Evolutionary conservation across 139 green algal genomes (phyloP), one percentile per base, ranked within the genome.

Genomic region (Spirogloea muscicola): DNA sequence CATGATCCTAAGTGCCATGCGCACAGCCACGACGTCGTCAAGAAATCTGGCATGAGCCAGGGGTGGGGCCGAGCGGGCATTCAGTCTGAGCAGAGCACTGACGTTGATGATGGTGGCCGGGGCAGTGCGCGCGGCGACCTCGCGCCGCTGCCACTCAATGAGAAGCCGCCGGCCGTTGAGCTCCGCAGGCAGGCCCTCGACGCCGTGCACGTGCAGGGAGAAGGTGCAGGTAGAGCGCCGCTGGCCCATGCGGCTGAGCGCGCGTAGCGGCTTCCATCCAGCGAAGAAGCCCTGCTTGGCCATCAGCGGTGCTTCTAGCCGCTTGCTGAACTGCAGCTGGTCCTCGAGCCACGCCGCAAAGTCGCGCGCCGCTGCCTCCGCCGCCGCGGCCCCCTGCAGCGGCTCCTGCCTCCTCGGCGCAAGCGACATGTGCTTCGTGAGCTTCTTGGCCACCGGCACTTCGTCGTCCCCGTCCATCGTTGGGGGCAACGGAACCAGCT

Each of bases 301-400:
- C 9, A 68, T 42, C 10, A 34, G 18, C 25, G 67, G 67, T 25
- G 44, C 29, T 13, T 39, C 18, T 27, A 76, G 49, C 38, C 40
- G 44, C 38, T 33, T 33, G 31, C 67, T 76, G 67, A 76, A 76
- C 25, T 69, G 33, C 3, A 76, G 18, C 67, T 76, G 67, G n/a
- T 76, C 67, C 49, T 61, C 67, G 36, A 76, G 67, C 67, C 67
- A 76, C 25, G 38, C 58, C 25, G 36, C 29, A 42, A 76, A 76
- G 41, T 76, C 67, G n/a, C n/a, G n/a, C n/a, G n/a, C n/a, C n/a
- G n/a, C n/a, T n/a, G n/a, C n/a, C n/a, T n/a, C n/a, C n/a, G n/a
- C n/a, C n/a, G n/a, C n/a, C n/a, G n/a, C n/a, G n/a, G n/a, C n/a
- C n/a, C n/a, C n/a, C n/a, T n/a, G n/a, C n/a, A n/a, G n/a, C n/a